Evolutionary conservation across 2,329 filamentous ascomycete species (phyloP).

Genomic region (Cercospora janseana): DNA sequence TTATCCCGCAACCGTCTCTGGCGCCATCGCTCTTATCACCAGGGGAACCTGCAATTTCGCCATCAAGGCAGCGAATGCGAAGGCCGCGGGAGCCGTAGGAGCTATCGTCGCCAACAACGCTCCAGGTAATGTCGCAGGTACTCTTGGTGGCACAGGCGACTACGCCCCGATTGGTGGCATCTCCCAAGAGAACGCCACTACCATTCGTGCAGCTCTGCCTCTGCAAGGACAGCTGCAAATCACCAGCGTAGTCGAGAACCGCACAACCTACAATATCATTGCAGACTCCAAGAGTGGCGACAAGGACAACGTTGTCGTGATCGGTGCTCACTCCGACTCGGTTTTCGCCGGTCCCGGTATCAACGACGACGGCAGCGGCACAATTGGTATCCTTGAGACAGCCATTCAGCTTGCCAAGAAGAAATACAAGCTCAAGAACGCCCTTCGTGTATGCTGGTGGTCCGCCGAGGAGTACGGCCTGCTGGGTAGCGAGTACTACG

Average conservation of each 20-base stretch:
- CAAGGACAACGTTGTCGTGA: constrained; percentile 57
- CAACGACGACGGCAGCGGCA: constrained; percentile 75
- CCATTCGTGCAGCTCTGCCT: constrained; percentile 54
- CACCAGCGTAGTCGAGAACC: constrained; percentile 47
- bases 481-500: constrained; percentile 59
- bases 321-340: constrained; percentile 62
- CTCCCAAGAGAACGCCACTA: constrained; percentile 57
- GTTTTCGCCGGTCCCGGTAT: constrained; percentile 66
- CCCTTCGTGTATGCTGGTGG: constrained; percentile 66
- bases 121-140: constrained; percentile 56
- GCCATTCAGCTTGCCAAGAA: constrained; percentile 60
- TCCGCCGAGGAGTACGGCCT: constrained; percentile 63
- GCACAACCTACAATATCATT: constrained; percentile 57
- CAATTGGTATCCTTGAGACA: constrained; percentile 58
- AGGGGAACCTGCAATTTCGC: constrained; percentile 72
- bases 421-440: constrained; percentile 67
- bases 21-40: constrained; percentile 67
- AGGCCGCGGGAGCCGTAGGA: constrained; percentile 66
- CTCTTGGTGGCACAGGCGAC: constrained; percentile 59
- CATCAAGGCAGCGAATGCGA: constrained; percentile 66
- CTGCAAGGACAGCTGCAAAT: constrained; percentile 45
- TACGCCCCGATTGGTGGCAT: constrained; percentile 70
- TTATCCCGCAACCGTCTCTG: constrained; percentile 58
- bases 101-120: constrained; percentile 75
- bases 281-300: constrained; percentile 60